Evolutionary conservation across 352 stramenopile genomes (phyloP).

Genomic region (Pythium aristosporum): DNA sequence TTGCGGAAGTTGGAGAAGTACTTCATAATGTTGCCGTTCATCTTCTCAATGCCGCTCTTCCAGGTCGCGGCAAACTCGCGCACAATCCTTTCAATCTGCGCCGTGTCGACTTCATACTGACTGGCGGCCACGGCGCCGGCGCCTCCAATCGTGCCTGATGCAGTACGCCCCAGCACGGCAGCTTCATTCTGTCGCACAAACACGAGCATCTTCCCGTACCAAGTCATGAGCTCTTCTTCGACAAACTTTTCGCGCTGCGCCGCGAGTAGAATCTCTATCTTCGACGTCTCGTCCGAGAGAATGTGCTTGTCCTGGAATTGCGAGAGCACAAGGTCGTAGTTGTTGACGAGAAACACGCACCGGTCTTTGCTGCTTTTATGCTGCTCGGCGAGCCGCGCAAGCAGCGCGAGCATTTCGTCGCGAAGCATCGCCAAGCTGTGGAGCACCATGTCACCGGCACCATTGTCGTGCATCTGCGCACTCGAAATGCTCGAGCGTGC

Average conservation of each 20-base stretch:
- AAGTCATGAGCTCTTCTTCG: slow-evolving; percentile 93
- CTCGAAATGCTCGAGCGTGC: slow-evolving; percentile 41
- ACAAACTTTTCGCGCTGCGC: slow-evolving; percentile 96
- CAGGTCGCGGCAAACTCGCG: slow-evolving; percentile 95
- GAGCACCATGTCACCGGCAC: slow-evolving; percentile 92
- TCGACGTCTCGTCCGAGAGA: slow-evolving; percentile 92
- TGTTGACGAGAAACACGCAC: slow-evolving; percentile 98
- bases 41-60: slow-evolving; percentile 96
- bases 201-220: slow-evolving; percentile 96
- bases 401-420: slow-evolving; percentile 75
- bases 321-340: slow-evolving; percentile 95
- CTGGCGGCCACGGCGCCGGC: slow-evolving; percentile 2
- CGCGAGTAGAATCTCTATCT: slow-evolving; percentile 93
- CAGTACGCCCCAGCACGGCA: slow-evolving; percentile 52
- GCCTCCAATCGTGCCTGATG: slow-evolving; percentile 26
- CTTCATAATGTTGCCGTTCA: slow-evolving; percentile 97
- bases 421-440: slow-evolving; percentile 88
- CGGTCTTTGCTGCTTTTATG: slow-evolving; percentile 93
- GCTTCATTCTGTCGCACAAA: slow-evolving; percentile 96
- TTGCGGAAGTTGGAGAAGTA: slow-evolving; percentile 99
- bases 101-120: slow-evolving; percentile 73
- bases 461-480: slow-evolving; percentile 81
- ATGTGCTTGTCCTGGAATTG: slow-evolving; percentile 95
- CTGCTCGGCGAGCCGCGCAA: slow-evolving; percentile 88
- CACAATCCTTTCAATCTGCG: slow-evolving; percentile 93